phyloP scores from a whole-genome alignment of 2,329 filamentous ascomycete species.

The Myriosclerotinia scirpicola region DNA sequence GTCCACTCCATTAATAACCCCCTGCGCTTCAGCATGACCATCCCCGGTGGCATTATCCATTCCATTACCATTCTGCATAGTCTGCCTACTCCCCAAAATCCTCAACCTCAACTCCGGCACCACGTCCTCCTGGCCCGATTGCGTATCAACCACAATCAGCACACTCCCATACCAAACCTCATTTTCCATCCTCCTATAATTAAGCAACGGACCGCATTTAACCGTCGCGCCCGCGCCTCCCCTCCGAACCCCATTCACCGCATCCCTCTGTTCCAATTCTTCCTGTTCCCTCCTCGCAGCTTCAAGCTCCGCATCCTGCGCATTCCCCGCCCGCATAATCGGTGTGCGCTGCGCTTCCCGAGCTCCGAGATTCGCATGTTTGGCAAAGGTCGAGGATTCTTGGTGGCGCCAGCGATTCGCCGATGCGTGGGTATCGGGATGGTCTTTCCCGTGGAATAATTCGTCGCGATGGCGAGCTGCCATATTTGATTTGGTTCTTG shows the following conservation, averaged over 20 bases:
- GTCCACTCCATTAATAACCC: slow-evolving; percentile 38
- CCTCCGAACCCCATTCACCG: slow-evolving; percentile 20
- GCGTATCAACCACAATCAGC: slow-evolving; percentile 74
- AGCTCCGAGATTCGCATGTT: slow-evolving; percentile 35
- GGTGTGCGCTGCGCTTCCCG: slow-evolving; percentile 49
- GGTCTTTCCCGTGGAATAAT: slow-evolving; percentile 34
- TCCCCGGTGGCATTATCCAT: slow-evolving; percentile 15
- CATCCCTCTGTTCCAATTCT: slow-evolving; percentile 20
- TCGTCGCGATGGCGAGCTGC: slow-evolving; percentile 31
- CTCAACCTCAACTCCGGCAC: slow-evolving; percentile 58
- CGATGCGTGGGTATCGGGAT: slow-evolving; percentile 55
- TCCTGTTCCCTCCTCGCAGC: slow-evolving; percentile 16
- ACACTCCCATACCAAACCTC: slow-evolving; percentile 81
- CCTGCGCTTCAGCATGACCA: slow-evolving; percentile 29
- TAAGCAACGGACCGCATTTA: slow-evolving; percentile 71
- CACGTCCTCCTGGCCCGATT: slow-evolving; percentile 55
- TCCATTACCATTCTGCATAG: slow-evolving; percentile 35
- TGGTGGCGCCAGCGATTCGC: slow-evolving; percentile 62
- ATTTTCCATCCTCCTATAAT: slow-evolving; percentile 72
- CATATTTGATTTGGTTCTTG: slow-evolving; percentile 29
- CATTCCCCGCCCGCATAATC: slow-evolving; percentile 44
- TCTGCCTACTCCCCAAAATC: slow-evolving; percentile 29
- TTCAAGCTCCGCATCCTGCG: slow-evolving; percentile 24
- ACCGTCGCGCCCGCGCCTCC: slow-evolving; percentile 52
- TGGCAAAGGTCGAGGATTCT: slow-evolving; percentile 57